These are phyloP conservation scores for Cylindrodendrum hubeiense DNA, from an alignment of 2,329 filamentous ascomycete genomes.

Conservation along the genomic window DNA sequence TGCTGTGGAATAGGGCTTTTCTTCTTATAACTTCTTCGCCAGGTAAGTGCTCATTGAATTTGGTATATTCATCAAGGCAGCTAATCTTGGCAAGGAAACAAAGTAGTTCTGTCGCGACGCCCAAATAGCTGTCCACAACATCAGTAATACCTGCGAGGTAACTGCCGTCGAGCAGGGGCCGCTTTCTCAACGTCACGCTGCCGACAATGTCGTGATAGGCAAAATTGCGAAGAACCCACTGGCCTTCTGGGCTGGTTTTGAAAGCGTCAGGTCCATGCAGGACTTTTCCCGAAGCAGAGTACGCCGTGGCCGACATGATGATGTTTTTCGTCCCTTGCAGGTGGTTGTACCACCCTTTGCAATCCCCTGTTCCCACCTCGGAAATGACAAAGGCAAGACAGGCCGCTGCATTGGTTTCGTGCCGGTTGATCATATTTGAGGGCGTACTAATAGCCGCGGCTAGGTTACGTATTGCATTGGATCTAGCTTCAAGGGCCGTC, in stretches of 20 bases:
- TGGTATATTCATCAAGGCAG: constrained; percentile 6
- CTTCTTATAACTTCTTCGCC: background rate
- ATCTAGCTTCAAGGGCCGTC: constrained; percentile 13
- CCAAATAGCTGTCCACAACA: background rate
- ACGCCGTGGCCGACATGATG: background rate
- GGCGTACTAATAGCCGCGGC: constrained; percentile 10
- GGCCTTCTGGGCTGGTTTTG: constrained; percentile 4
- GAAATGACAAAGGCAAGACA: constrained; percentile 11
- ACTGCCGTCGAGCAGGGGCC: background rate
- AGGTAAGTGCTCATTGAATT: background rate
- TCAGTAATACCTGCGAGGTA: background rate
- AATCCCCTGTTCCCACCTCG: constrained; percentile 7
- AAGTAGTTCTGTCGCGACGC: background rate
- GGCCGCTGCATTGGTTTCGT: constrained; percentile 9
- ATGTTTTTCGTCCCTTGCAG: constrained; percentile 2
- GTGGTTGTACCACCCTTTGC: constrained; percentile 12
- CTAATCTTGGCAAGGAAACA: background rate
- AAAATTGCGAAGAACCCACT: constrained; percentile 17
- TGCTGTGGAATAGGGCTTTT: background rate
- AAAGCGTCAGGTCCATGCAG: constrained; percentile 5
- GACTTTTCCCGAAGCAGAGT: background rate
- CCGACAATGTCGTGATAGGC: constrained; percentile 23
- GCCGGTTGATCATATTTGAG: background rate
- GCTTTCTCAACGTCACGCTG: constrained; percentile 7
- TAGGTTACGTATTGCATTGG: constrained; percentile 6